Base-by-base conservation (phyloP, 257 asterid genomes). In the Nicotiana undulata region DNA sequence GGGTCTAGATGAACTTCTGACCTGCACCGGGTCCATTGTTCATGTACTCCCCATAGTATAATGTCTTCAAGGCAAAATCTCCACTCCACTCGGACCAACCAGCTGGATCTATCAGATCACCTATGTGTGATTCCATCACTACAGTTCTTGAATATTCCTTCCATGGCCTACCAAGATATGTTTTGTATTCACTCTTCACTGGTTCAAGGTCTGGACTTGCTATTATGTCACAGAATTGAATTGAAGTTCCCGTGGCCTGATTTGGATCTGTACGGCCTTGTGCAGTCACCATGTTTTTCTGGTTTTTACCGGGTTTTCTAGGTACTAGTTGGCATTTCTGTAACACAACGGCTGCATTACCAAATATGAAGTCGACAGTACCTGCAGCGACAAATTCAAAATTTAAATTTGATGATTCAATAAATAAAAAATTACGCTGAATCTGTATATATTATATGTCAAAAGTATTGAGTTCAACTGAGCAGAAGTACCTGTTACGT, bases 101-200 rank as follows among this genome's bases (percentile, higher is more conserved):
- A 0, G 90, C 85, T 63, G 94, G 94, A 72, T 88, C 88, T 6
- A 91, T 66, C 2, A 18, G 76, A 72, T 82, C 86, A 2, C 83
- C 87, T 1, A 91, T 80, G 81, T 59, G n/a, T 3, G 92, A 86
- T 70, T 89, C 80, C 90, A 90, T 85, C 58, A 90, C 86, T 59
- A 84, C 90, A 2, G 92, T 90, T 82, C 93, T 84, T 32, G 94
- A 87, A 72, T 81, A 89, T 76, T 86, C 88, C 77, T 85, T 89
- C 93, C 93, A 90, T 2, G 94, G 94, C n/a, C 94, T 88, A 17
- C 94, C 94, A 9, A 90, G 79, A 44, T 82, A 90, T 2, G 90
- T 82, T 6, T 80, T 88, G 80, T 80, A 83, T 55, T 86, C 82
- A 8, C 59, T 59, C 46, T 65, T 64, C 18, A 76, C 92, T 34